These are phyloP conservation scores for Neurospora sp. DNA, from an alignment of 495 filamentous ascomycete genomes.

Conservation along the genomic window DNA sequence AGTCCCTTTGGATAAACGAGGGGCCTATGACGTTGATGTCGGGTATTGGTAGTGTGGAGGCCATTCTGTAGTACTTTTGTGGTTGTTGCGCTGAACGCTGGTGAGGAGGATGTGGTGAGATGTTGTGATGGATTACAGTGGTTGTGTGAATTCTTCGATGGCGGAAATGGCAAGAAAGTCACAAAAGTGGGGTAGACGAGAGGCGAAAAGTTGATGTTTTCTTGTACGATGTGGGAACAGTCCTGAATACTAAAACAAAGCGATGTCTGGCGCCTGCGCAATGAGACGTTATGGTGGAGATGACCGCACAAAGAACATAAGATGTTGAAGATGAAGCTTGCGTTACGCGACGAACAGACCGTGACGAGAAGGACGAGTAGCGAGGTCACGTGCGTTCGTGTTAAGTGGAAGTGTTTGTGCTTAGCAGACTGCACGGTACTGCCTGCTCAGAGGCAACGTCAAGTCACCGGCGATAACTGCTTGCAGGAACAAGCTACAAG, in stretches of 20 bases:
- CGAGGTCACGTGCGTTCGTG: neutral
- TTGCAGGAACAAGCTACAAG: neutral
- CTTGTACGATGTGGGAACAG: neutral
- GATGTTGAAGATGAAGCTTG: neutral
- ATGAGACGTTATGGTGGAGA: neutral
- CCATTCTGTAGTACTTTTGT: neutral
- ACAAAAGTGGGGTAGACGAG: neutral
- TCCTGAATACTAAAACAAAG: neutral
- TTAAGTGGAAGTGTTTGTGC: neutral
- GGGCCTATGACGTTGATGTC: neutral
- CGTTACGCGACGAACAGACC: neutral
- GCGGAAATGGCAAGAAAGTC: neutral
- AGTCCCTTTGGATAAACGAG: neutral
- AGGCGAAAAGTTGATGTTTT: neutral
- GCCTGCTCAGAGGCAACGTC: neutral
- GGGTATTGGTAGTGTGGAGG: neutral
- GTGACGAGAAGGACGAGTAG: neutral
- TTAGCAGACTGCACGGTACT: neutral
- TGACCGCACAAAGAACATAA: neutral
- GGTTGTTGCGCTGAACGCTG: neutral
- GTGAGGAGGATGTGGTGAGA: neutral
- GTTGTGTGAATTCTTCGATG: neutral
- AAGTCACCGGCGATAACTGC: neutral
- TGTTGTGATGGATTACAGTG: neutral
- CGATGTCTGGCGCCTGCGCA: neutral